A percentile compares a stretch with the other conserved stretches of the same genome.
These are phyloP conservation scores for Carallia brachiata DNA, from an alignment of 345 rosid genomes.

Conservation along the genomic window DNA sequence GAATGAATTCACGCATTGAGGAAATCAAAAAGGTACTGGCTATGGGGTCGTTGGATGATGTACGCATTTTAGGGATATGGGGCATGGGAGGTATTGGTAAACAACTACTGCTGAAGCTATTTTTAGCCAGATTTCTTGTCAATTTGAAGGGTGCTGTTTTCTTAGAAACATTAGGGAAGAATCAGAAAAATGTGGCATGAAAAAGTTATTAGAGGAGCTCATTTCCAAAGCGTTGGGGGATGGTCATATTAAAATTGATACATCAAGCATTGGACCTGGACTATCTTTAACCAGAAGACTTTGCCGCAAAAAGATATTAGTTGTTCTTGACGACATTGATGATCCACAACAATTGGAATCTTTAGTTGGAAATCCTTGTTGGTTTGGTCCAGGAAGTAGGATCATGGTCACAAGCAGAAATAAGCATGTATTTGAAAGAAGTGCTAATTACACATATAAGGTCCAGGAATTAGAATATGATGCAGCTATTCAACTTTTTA, in stretches of 20 bases:
- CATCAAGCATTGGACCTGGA: not conserved
- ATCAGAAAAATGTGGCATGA: not conserved
- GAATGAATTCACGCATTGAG: slow-evolving; percentile 1
- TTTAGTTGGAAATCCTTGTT: not conserved
- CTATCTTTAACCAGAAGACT: not conserved
- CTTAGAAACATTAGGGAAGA: slow-evolving; percentile 8
- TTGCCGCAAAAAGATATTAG: not conserved
- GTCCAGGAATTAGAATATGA: not conserved
- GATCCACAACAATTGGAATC: not conserved
- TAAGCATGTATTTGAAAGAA: not conserved
- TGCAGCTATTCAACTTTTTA: not conserved
- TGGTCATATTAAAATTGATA: not conserved
- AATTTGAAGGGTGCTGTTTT: slow-evolving; percentile 12
- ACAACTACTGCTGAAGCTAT: slow-evolving; percentile 9
- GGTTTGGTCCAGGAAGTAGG: slow-evolving; percentile 9
- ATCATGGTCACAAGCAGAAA: not conserved
- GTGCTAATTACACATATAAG: not conserved
- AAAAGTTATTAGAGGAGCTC: not conserved
- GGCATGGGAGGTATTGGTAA: slow-evolving; percentile 19
- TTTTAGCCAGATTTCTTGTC: not conserved
- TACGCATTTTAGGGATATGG: slow-evolving; percentile 5
- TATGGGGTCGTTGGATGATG: not conserved
- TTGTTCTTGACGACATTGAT: slow-evolving; percentile 13
- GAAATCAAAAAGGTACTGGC: not conserved
- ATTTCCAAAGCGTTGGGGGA: not conserved